Conservation (phyloP, 164 flowering plant species). For the grape (Vitis vinifera) region ASM3070453v1 NC_081822.1:18531501-18532000, state of each 20-base stretch:
- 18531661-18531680: slow-evolving; percentile 49
- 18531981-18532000: slow-evolving; percentile 77
- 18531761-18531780: slow-evolving; percentile 83
- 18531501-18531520: background rate
- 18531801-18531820: slow-evolving; percentile 88
- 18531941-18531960: slow-evolving; percentile 73
- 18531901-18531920: slow-evolving; percentile 83
- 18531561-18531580: background rate
- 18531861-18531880: slow-evolving; percentile 84
- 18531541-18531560: background rate
- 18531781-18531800: slow-evolving; percentile 93
- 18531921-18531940: slow-evolving; percentile 59
- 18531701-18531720: slow-evolving; percentile 85
- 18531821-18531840: slow-evolving; percentile 57
- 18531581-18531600: background rate
- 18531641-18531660: background rate
- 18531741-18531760: slow-evolving; percentile 97
- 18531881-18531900: slow-evolving; percentile 95
- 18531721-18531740: slow-evolving; percentile 99
- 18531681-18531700: slow-evolving; percentile 66
- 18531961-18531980: slow-evolving; percentile 94
- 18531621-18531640: background rate
- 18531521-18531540: background rate
- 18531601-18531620: background rate
- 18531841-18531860: slow-evolving; percentile 73